Conservation (phyloP, 192 early-diverging fungal genomes). For the Chytriomyces hyalinus region DNA sequence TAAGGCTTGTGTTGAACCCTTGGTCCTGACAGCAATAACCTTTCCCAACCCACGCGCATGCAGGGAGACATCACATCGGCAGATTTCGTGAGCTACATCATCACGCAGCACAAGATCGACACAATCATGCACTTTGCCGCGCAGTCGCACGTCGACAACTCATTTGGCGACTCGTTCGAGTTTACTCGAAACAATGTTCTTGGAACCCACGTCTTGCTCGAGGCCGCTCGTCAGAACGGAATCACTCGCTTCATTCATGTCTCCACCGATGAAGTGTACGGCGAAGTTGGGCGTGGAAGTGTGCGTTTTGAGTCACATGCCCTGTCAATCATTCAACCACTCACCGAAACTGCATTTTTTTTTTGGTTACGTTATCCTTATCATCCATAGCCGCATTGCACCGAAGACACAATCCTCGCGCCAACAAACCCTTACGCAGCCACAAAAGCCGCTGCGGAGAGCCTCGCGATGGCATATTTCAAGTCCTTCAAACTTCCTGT, state of each 20-base stretch:
- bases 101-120: constrained; percentile 72
- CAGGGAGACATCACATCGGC: constrained; percentile 72
- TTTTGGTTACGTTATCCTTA: too few relatives aligned
- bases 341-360: background rate
- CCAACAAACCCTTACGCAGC: constrained; percentile 84
- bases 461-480: constrained; percentile 73
- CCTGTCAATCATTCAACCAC: background rate
- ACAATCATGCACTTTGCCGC: constrained; percentile 80
- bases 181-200: constrained; percentile 81
- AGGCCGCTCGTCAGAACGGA: constrained; percentile 62
- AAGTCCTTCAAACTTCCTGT: constrained; percentile 78
- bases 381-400: constrained; percentile 60
- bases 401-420: constrained; percentile 66
- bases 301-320: constrained; percentile 14
- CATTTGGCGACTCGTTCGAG: constrained; percentile 81
- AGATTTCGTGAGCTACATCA: constrained; percentile 66
- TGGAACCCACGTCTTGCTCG: constrained; percentile 81
- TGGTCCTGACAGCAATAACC: background rate
- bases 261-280: constrained; percentile 84
- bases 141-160: constrained; percentile 83
- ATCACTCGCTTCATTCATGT: constrained; percentile 76
- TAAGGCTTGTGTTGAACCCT: background rate
- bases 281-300: constrained; percentile 65
- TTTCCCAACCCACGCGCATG: background rate
- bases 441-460: constrained; percentile 86